A percentile compares a stretch with the other conserved stretches of the same genome.
Conservation (phyloP, 164 flowering plant species). For the Nelumbo lutea region DNA sequence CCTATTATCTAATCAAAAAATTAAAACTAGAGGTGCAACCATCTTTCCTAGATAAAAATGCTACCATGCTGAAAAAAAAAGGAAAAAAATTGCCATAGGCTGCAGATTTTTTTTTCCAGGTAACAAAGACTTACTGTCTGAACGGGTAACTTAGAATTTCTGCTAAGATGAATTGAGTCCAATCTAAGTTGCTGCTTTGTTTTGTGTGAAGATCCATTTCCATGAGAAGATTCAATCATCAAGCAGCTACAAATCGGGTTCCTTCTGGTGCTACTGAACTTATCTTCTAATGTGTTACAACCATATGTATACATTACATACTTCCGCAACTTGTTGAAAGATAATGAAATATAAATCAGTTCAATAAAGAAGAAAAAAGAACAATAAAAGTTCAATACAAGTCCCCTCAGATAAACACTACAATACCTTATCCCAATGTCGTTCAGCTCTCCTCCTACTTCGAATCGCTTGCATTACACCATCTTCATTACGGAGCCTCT, state of each 20-base stretch:
- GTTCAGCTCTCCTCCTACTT: constrained; percentile 65
- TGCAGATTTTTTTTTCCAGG: neutral
- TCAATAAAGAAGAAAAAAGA: neutral
- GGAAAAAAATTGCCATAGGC: neutral
- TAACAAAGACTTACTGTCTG: constrained; percentile 31
- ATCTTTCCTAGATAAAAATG: too few relatives aligned
- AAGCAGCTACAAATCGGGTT: constrained; percentile 26
- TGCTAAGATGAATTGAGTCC: constrained; percentile 34
- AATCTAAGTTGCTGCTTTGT: constrained; percentile 21
- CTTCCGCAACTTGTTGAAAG: constrained; percentile 62
- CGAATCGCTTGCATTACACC: constrained; percentile 53
- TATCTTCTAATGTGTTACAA: constrained; percentile 38
- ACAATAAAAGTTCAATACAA: neutral
- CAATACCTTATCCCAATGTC: constrained; percentile 77
- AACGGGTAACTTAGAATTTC: constrained; percentile 20
- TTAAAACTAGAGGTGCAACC: too few relatives aligned
- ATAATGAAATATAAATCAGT: constrained; percentile 14
- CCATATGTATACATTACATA: constrained; percentile 87
- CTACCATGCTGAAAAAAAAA: neutral
- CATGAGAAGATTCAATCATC: constrained; percentile 20
- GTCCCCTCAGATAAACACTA: neutral
- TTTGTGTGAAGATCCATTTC: constrained; percentile 32
- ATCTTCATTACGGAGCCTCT: constrained; percentile 83
- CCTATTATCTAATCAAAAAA: neutral
- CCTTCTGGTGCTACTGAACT: constrained; percentile 15